Evolutionary conservation across 192 early-diverging fungal genomes (phyloP).

Genomic region (Backusella psychrophila): DNA sequence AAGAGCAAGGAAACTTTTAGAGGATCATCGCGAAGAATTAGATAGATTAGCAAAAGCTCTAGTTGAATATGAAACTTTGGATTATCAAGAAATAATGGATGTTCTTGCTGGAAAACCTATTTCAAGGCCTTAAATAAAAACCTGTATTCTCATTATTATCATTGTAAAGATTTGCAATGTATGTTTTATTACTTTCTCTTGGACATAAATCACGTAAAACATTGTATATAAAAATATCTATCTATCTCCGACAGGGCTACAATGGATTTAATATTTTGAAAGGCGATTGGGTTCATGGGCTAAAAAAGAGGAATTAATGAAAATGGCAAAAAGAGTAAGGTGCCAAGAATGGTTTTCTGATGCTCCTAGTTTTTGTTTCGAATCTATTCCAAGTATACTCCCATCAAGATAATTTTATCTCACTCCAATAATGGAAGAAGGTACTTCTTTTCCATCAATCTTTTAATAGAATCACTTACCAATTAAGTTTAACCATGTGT

Average conservation of each 20-base stretch:
- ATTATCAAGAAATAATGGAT: constrained; percentile 80
- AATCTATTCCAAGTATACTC: not conserved
- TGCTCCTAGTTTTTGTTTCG: not conserved
- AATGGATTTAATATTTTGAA: not conserved
- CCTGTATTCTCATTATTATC: not conserved
- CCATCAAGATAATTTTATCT: not conserved
- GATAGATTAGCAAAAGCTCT: constrained; percentile 90
- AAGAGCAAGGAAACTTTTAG: constrained; percentile 72
- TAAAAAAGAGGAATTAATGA: not conserved
- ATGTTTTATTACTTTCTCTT: not conserved
- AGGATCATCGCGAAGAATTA: constrained; percentile 79
- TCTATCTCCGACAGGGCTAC: not conserved
- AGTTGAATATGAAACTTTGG: constrained; percentile 93
- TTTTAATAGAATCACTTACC: not conserved
- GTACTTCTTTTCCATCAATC: not conserved
- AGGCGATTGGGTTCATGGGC: not conserved
- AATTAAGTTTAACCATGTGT: not conserved
- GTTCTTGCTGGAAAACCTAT: constrained; percentile 70
- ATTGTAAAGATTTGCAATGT: not conserved
- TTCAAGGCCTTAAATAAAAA: constrained; percentile 37
- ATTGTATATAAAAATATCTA: not conserved
- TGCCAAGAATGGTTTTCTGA: not conserved
- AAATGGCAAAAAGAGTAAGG: not conserved
- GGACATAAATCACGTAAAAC: too few species aligned
- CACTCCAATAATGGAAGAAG: not conserved